A percentile compares a stretch with the other conserved stretches of the same genome.
These are phyloP conservation scores for Lichtheimia ornata DNA, from an alignment of 371 early-diverging fungal species.

Conservation along the genomic window DNA sequence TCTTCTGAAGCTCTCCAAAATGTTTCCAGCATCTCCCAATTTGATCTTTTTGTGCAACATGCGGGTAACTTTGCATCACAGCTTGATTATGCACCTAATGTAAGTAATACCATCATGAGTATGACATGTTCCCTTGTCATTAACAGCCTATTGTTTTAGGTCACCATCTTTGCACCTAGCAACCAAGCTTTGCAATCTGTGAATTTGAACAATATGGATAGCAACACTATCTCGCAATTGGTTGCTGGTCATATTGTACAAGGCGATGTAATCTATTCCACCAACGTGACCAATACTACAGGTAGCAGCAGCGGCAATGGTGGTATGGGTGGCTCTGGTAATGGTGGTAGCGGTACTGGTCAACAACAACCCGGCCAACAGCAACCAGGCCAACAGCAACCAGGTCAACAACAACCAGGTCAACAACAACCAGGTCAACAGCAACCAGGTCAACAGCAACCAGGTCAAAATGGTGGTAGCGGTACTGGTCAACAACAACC, in stretches of 20 bases:
- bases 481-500: conserved; percentile 5
- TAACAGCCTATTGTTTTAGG: conserved; percentile 14
- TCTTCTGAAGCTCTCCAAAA: conserved; percentile 24
- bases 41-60: conserved; percentile 11
- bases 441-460: conserved; percentile 4
- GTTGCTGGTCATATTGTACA: conserved; percentile 12
- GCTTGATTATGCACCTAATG: conserved; percentile 30
- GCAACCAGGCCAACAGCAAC: not conserved
- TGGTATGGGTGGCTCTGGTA: too few relatives aligned
- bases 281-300: conserved; percentile 10
- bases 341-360: not conserved
- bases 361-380: not conserved
- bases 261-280: conserved; percentile 11
- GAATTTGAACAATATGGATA: conserved; percentile 2
- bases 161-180: conserved; percentile 42
- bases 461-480: not conserved
- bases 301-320: not conserved
- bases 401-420: not conserved
- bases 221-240: conserved; percentile 2
- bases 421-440: conserved; percentile 5
- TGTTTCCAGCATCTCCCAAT: conserved; percentile 8
- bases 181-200: conserved; percentile 20
- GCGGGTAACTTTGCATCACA: conserved; percentile 11
- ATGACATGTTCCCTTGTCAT: not conserved
- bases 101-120: conserved; percentile 11